Evolutionary conservation across 2,329 filamentous ascomycete species (phyloP), one percentile per base, ranked within the genome.

Genomic region (Ampelomyces quisqualis): DNA sequence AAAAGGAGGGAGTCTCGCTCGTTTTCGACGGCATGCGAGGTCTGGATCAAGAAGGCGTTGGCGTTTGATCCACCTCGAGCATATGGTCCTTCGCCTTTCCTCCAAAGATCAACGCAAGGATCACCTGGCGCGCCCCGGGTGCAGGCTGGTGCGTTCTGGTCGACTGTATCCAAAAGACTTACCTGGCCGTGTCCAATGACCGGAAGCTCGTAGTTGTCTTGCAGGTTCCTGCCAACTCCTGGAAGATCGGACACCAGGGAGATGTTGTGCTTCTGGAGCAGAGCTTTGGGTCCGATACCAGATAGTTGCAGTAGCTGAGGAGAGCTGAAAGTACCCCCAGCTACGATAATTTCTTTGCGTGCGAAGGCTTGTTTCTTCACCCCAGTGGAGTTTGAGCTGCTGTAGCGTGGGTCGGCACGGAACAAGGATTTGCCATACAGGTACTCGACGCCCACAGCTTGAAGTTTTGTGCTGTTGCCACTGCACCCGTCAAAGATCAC

Each of bases 251-350:
- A 67, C 11, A 81, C 47, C 0, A 77, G 64, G 2, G 70, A 53
- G 46, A 85, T 84, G 10, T 70, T 65, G 55, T 77, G 73, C 33
- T 70, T 68, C 7, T 72, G 43, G 6, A 86, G 74, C 44, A 80
- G 73, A 0, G 65, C 54, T 7, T 64, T 56, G 0, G 79, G 79
- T 0, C 82, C 81, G 26, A 85, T 74, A 7, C 82, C 82, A 41
- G 73, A 79, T 1, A 84, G 74, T 65, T 81, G 77, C 4, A 85
- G 75, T 3, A 85, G 60, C 61, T 85, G 81, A 2, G 80, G 80
- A 1, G 76, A 76, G 62, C 83, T 79, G 61, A 78, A 84, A 1
- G 78, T 74, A 6, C 81, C 81, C 4, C 47, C 50, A 10, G 48
- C 29, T 8, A 54, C 39, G 13, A 57, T 54, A 22, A 54, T 45